Base-by-base conservation (phyloP, 768 basidiomycete species). In the Lactarius trivialis region DNA sequence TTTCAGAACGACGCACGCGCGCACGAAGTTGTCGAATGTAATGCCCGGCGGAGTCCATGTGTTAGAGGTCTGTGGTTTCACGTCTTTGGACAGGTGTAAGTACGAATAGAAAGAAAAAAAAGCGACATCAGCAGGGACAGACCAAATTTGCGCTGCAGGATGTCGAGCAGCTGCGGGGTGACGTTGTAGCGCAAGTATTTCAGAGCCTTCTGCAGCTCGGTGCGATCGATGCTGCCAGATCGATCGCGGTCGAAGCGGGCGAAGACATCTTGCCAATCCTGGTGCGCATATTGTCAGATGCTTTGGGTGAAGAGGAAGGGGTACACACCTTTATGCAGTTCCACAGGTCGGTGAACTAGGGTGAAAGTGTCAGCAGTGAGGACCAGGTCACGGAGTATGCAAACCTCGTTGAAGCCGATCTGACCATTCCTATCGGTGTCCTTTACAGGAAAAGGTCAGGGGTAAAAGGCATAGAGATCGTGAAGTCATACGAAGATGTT, bases 241-340 rank as follows among this genome's bases (percentile, higher is more conserved):
- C 80, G 82, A 71, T 93, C 91, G n/a, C 83, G 78, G 74, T 93
- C 91, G 67, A 92, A 92, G 73, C 88, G 87, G 51, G 77, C 80
- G 78, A 91, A 93, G 60, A 89, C 84, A 60, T 83, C 84, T 75
- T 91, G 89, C 91, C 90, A 92, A 72, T 91, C 88, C 81, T 84
- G 24, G 8, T 24, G 54, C 7, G 21, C 26, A n/a, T 5, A 30
- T 53, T 6, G 19, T 39, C 17, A 34, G 21, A 62, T n/a, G 6
- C 6, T 58, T 30, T 34, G n/a, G 19, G 24, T 24, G 50, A 33
- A 36, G 26, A 51, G 33, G 28, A 9, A n/a, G 21, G 32, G 48
- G 7, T 21, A 45, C 70, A 33, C 50, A 76, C 82, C 75, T 88
- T 85, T 81, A 91, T 85, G 73, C 89, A 90, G 69, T 87, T 86